Evolutionary conservation across 1,139 yeast species (phyloP).

Genomic region (Pichiaceae sp.): DNA sequence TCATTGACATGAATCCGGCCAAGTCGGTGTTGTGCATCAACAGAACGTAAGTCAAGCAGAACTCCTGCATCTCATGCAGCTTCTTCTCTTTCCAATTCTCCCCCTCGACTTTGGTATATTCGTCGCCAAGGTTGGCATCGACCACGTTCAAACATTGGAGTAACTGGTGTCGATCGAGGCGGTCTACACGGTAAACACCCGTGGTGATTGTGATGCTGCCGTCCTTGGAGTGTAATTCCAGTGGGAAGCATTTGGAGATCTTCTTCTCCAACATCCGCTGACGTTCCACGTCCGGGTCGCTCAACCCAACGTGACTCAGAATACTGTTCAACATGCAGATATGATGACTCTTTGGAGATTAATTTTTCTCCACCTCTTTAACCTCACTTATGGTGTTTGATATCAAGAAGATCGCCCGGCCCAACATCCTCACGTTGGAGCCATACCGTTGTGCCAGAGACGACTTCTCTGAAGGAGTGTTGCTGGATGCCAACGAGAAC

Average conservation of each 20-base stretch:
- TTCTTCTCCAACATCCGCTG: neutral
- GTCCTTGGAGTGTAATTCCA: neutral
- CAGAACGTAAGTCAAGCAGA: slow-evolving; percentile 22
- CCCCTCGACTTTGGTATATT: slow-evolving; percentile 6
- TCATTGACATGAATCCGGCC: slow-evolving; percentile 7
- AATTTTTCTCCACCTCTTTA: neutral
- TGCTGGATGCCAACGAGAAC: slow-evolving; percentile 93
- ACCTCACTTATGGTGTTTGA: slow-evolving; percentile 35
- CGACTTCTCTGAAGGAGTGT: slow-evolving; percentile 76
- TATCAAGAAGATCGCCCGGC: slow-evolving; percentile 59
- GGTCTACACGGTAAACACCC: neutral
- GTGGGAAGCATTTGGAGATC: neutral
- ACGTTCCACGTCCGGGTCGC: neutral
- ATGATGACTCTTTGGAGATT: neutral
- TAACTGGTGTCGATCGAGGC: neutral
- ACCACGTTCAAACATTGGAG: slow-evolving; percentile 3
- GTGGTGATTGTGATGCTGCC: neutral
- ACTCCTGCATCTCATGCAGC: slow-evolving; percentile 31
- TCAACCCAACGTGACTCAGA: neutral
- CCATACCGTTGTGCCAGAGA: slow-evolving; percentile 97
- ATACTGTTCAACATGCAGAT: neutral
- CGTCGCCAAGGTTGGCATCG: slow-evolving; percentile 6
- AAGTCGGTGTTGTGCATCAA: neutral
- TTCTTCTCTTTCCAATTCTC: slow-evolving; percentile 30
- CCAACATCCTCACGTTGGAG: slow-evolving; percentile 70